These are phyloP conservation scores for Pseudozyma flocculosa DNA, from an alignment of 1,284 basidiomycete genomes.

Conservation along the genomic window DNA sequence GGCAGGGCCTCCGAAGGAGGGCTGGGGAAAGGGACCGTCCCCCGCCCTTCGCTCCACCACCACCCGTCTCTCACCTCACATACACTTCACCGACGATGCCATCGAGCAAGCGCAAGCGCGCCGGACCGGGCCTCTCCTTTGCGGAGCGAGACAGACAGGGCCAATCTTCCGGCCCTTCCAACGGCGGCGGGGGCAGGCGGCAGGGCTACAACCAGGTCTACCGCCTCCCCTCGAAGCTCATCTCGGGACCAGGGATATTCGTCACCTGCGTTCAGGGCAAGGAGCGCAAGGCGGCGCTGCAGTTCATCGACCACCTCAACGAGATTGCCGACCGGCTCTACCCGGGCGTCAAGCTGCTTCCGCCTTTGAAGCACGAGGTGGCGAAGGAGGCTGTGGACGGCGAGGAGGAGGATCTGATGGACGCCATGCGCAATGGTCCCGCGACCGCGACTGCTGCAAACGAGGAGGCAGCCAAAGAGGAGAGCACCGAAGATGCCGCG, in stretches of 20 bases:
- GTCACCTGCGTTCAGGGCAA: constrained; percentile 43
- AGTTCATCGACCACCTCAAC: constrained; percentile 46
- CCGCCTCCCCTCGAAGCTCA: constrained; percentile 17
- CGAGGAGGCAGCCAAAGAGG: not conserved
- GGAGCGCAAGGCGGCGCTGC: constrained; percentile 50
- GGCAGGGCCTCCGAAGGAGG: too few relatives aligned
- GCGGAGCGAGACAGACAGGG: constrained; percentile 20
- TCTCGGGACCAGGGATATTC: constrained; percentile 45
- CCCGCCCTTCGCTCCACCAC: too few relatives aligned
- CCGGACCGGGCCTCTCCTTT: constrained; percentile 16
- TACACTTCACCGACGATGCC: constrained; percentile 12
- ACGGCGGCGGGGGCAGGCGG: constrained; percentile 8
- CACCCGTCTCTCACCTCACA: not conserved
- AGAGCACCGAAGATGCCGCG: not conserved
- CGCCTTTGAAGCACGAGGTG: not conserved
- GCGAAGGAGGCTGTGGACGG: constrained; percentile 2
- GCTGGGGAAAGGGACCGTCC: too few relatives aligned
- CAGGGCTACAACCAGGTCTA: constrained; percentile 19
- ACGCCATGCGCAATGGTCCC: constrained; percentile 36
- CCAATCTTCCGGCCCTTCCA: too few relatives aligned
- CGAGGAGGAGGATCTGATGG: constrained; percentile 29
- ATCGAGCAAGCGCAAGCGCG: constrained; percentile 24
- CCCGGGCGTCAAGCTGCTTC: constrained; percentile 22
- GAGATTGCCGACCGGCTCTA: constrained; percentile 44
- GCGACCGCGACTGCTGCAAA: not conserved